Evolutionary conservation across 768 basidiomycete genomes (phyloP).

Genomic region (Auricularia auricula-judae): DNA sequence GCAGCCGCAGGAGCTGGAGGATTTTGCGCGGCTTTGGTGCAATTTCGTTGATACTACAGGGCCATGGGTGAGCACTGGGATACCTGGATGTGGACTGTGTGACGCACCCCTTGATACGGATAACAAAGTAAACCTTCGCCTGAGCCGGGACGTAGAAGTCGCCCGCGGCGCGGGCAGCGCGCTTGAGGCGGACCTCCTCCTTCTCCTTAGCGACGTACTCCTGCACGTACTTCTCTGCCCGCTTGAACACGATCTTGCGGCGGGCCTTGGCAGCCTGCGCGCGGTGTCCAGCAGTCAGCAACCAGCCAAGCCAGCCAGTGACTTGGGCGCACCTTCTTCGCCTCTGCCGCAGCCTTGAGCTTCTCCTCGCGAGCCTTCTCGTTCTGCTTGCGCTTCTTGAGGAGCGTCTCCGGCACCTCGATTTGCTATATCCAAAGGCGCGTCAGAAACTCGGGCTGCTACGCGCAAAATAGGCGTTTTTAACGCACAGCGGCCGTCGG

Average conservation of each 20-base stretch:
- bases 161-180: slow-evolving; percentile 80
- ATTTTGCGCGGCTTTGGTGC: slow-evolving; percentile 99
- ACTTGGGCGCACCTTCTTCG: slow-evolving; percentile 66
- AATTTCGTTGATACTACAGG: slow-evolving; percentile 94
- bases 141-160: slow-evolving; percentile 98
- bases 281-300: slow-evolving; percentile 7
- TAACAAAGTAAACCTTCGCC: slow-evolving; percentile 94
- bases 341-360: slow-evolving; percentile 67
- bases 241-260: slow-evolving; percentile 98
- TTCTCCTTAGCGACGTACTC: slow-evolving; percentile 87
- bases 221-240: slow-evolving; percentile 95
- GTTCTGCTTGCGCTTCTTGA: slow-evolving; percentile 98
- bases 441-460: not conserved
- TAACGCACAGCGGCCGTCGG: slow-evolving; percentile 4
- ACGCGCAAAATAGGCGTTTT: not conserved
- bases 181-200: slow-evolving; percentile 93
- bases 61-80: slow-evolving; percentile 7
- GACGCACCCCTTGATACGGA: slow-evolving; percentile 91
- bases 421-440: slow-evolving; percentile 44
- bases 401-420: slow-evolving; percentile 98
- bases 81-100: not conserved
- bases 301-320: not conserved
- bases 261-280: slow-evolving; percentile 75
- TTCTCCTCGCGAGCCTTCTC: slow-evolving; percentile 95
- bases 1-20: slow-evolving; percentile 92